Conservation (phyloP, 2,329 filamentous ascomycete genomes). For the Apiospora aurea region DNA sequence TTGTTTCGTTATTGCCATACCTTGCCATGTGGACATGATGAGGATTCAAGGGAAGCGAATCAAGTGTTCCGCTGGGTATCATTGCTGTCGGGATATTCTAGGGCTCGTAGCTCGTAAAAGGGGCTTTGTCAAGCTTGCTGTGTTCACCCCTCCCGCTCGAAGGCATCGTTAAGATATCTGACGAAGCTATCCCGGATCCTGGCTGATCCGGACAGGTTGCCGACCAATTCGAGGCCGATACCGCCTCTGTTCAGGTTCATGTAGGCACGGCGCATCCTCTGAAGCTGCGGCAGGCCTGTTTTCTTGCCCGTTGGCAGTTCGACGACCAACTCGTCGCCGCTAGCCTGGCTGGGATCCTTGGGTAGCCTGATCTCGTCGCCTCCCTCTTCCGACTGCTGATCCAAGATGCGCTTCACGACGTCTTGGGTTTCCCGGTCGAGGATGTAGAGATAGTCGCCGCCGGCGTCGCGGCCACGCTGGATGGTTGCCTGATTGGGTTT, state of each 20-base stretch:
- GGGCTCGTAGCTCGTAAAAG: neutral
- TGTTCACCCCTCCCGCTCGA: slow-evolving; percentile 62
- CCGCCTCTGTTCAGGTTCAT: slow-evolving; percentile 76
- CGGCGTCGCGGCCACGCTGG: slow-evolving; percentile 65
- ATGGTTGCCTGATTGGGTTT: slow-evolving; percentile 80
- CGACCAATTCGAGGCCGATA: slow-evolving; percentile 64
- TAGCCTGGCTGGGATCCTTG: slow-evolving; percentile 34
- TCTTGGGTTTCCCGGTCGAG: slow-evolving; percentile 82
- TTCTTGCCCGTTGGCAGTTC: slow-evolving; percentile 69
- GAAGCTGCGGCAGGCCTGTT: slow-evolving; percentile 76
- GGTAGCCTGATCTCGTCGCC: slow-evolving; percentile 64
- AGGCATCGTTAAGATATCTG: slow-evolving; percentile 70
- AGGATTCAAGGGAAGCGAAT: neutral
- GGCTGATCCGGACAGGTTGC: slow-evolving; percentile 56
- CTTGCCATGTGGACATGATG: neutral
- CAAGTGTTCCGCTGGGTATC: neutral
- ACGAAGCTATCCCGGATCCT: slow-evolving; percentile 70
- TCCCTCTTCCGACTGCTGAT: slow-evolving; percentile 72
- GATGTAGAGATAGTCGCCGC: slow-evolving; percentile 79
- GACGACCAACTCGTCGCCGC: slow-evolving; percentile 61
- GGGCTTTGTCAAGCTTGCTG: neutral
- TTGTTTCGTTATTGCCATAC: neutral
- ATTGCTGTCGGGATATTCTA: neutral
- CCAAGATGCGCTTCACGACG: slow-evolving; percentile 73
- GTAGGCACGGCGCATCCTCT: slow-evolving; percentile 79